These are phyloP conservation scores for Dimocarpus longan DNA, from an alignment of 345 rosid species.

Conservation along the genomic window DNA sequence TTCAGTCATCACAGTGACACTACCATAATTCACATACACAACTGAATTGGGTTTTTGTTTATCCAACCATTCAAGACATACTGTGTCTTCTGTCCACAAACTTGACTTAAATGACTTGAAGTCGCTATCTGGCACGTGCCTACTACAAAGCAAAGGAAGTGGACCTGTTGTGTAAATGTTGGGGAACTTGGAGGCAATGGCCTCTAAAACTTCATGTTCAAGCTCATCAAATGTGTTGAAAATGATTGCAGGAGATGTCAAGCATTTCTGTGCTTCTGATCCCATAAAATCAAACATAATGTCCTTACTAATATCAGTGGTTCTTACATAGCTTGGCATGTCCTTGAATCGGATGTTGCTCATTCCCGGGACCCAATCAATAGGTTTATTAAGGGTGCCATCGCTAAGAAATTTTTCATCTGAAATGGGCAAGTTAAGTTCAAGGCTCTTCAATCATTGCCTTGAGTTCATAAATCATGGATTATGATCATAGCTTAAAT, in stretches of 20 bases:
- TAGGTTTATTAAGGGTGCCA: slow-evolving; percentile 26
- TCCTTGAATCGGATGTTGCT: slow-evolving; percentile 29
- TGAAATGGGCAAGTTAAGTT: background rate
- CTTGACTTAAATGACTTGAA: slow-evolving; percentile 1
- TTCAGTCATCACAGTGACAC: slow-evolving; percentile 24
- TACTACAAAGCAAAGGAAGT: slow-evolving; percentile 13
- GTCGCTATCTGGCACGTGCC: background rate
- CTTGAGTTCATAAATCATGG: background rate
- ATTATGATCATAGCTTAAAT: too few relatives aligned
- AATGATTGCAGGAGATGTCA: slow-evolving; percentile 25
- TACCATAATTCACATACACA: slow-evolving; percentile 33
- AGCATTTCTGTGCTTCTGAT: slow-evolving; percentile 20
- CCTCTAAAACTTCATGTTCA: slow-evolving; percentile 22
- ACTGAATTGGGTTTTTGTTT: slow-evolving; percentile 20
- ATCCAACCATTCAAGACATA: slow-evolving; percentile 29
- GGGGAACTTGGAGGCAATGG: slow-evolving; percentile 21
- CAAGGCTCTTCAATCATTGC: background rate
- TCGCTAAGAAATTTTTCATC: slow-evolving; percentile 27
- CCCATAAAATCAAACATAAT: slow-evolving; percentile 25
- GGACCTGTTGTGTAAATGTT: slow-evolving; percentile 33
- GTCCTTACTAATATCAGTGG: slow-evolving; percentile 25
- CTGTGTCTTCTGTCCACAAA: slow-evolving; percentile 32
- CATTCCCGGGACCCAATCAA: slow-evolving; percentile 38
- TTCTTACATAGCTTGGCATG: slow-evolving; percentile 28
- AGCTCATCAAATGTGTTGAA: slow-evolving; percentile 31